These are phyloP conservation scores for Fusarium sp. DNA, from an alignment of 2,329 filamentous ascomycete species.

Conservation along the genomic window DNA sequence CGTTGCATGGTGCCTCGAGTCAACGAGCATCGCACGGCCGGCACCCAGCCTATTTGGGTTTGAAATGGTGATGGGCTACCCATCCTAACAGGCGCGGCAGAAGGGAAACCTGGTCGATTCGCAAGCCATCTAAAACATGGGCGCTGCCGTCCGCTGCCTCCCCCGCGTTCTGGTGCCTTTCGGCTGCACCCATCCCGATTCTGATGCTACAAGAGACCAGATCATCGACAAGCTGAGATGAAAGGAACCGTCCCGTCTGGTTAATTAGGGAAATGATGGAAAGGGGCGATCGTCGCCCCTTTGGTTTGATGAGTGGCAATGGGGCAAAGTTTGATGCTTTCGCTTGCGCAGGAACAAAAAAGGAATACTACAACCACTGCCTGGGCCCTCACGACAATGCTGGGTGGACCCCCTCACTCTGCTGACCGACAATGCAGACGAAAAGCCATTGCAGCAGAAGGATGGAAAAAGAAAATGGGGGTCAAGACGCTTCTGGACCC, in stretches of 20 bases:
- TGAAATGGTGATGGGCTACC: conserved; percentile 39
- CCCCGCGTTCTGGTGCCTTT: conserved; percentile 37
- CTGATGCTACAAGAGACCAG: conserved; percentile 27
- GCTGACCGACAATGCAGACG: conserved; percentile 22
- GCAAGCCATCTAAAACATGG: conserved; percentile 28
- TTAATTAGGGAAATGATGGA: conserved; percentile 28
- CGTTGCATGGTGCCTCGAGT: conserved; percentile 6
- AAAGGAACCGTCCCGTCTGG: conserved; percentile 20
- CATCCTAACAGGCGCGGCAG: conserved; percentile 44
- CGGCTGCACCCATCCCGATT: conserved; percentile 33
- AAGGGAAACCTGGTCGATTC: conserved; percentile 30
- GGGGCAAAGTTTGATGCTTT: conserved; percentile 23
- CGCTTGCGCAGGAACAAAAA: conserved; percentile 39
- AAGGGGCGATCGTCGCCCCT: conserved; percentile 27
- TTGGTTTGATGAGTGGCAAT: conserved; percentile 17
- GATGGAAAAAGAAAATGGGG: not conserved
- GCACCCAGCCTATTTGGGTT: conserved; percentile 27
- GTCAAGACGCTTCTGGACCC: not conserved
- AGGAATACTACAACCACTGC: not conserved
- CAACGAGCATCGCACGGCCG: conserved; percentile 18
- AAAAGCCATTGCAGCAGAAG: not conserved
- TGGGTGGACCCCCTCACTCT: conserved; percentile 15
- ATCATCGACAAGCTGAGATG: conserved; percentile 27
- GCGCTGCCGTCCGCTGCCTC: conserved; percentile 18
- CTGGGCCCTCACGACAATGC: conserved; percentile 10